Conservation (phyloP, 257 asterid species). For the Nicotiana noctiflora region DNA sequence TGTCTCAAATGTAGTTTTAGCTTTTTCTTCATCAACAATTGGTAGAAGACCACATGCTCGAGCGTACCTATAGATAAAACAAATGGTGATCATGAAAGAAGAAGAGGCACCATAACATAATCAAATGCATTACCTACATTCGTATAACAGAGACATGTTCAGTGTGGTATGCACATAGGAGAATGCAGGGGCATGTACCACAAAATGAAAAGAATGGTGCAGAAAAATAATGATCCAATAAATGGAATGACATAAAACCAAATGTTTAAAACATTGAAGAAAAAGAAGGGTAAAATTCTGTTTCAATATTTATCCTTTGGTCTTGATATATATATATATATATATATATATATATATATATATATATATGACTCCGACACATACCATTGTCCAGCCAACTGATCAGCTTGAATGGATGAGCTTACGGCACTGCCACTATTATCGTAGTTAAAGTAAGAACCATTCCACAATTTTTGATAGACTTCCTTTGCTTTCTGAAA, state of each 20-base stretch:
- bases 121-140: background rate
- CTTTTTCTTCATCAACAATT: slow-evolving; percentile 80
- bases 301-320: background rate
- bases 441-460: slow-evolving; percentile 83
- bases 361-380: background rate
- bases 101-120: slow-evolving; percentile 5
- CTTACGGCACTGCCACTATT: slow-evolving; percentile 59
- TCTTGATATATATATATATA: background rate
- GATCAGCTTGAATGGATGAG: slow-evolving; percentile 95
- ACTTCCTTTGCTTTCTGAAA: slow-evolving; percentile 78
- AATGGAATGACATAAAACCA: background rate
- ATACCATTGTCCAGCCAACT: slow-evolving; percentile 95
- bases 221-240: background rate
- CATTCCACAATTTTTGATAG: slow-evolving; percentile 80
- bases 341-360: background rate
- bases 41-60: slow-evolving; percentile 84
- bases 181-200: background rate
- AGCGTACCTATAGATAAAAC: slow-evolving; percentile 62
- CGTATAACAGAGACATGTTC: background rate
- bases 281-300: background rate
- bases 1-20: slow-evolving; percentile 57
- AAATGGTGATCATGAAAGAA: background rate
- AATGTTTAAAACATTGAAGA: background rate
- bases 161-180: background rate
- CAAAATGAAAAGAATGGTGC: background rate